Percentiles rank a stretch among this genome's conserved stretches.
Conservation (phyloP, 2,329 filamentous ascomycete species). For the Penicillium sp. region DNA sequence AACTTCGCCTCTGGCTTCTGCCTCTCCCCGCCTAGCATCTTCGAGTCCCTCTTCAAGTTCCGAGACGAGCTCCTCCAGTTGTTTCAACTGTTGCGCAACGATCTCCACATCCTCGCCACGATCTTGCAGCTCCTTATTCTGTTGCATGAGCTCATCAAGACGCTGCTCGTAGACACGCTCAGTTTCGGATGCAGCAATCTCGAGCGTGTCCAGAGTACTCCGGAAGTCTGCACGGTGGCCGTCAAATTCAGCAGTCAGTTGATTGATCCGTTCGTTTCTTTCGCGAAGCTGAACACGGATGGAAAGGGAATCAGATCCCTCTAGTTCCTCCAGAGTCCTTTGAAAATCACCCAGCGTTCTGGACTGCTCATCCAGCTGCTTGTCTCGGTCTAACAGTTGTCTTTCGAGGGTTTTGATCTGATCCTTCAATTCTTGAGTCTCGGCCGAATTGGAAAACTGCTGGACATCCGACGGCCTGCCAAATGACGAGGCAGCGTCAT, state of each 20-base stretch:
- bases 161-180: constrained; percentile 80
- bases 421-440: constrained; percentile 54
- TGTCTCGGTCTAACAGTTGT: constrained; percentile 79
- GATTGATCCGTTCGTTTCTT: constrained; percentile 94
- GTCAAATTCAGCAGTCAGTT: constrained; percentile 92
- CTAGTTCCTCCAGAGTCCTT: constrained; percentile 75
- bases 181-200: constrained; percentile 92
- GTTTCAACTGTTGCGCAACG: constrained; percentile 86
- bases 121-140: constrained; percentile 78
- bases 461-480: constrained; percentile 32
- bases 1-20: constrained; percentile 90
- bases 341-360: constrained; percentile 86
- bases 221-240: constrained; percentile 91
- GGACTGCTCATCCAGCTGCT: constrained; percentile 84
- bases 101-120: constrained; percentile 85
- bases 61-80: constrained; percentile 91
- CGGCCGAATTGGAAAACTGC: constrained; percentile 27
- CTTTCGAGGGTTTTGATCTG: constrained; percentile 70
- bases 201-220: constrained; percentile 93
- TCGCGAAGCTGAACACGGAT: constrained; percentile 80
- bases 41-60: constrained; percentile 96
- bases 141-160: constrained; percentile 63
- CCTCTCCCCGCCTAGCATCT: constrained; percentile 88
- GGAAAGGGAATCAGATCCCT: constrained; percentile 72
- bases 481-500: constrained; percentile 34